Percentiles rank a stretch among this genome's conserved stretches.
Evolutionary conservation across 2,329 filamentous ascomycete species (phyloP).

Genomic region (Fusarium sp.): DNA sequence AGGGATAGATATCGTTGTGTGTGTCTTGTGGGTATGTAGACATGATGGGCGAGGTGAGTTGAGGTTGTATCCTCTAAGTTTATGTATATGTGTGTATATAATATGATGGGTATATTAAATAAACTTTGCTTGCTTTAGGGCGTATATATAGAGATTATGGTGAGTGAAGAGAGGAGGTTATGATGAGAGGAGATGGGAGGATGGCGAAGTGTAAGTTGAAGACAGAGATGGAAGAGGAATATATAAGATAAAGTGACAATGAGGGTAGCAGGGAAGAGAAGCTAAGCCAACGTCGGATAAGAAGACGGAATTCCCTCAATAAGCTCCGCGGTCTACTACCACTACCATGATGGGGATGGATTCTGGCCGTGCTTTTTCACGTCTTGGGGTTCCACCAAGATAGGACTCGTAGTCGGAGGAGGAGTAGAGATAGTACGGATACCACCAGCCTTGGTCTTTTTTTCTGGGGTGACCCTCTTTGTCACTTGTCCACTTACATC

Average conservation of each 20-base stretch:
- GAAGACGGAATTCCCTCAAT: constrained; percentile 39
- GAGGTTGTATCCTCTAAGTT: background rate
- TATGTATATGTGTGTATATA: background rate
- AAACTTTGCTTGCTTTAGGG: constrained; percentile 8
- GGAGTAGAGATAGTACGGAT: background rate
- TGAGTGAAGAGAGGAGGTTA: background rate
- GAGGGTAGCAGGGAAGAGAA: constrained; percentile 26
- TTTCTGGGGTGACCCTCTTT: constrained; percentile 30
- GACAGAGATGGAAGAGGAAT: constrained; percentile 25
- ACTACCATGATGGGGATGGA: constrained; percentile 10
- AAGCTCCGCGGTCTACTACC: constrained; percentile 35
- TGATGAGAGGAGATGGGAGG: background rate
- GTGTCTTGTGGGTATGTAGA: constrained; percentile 30
- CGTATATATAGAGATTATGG: background rate
- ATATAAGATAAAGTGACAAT: constrained; percentile 28
- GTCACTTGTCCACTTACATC: constrained; percentile 9
- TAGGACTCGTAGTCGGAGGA: constrained; percentile 18
- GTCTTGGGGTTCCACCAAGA: constrained; percentile 29
- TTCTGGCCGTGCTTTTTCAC: constrained; percentile 10
- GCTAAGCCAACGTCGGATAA: constrained; percentile 7
- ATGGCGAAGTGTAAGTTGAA: constrained; percentile 1
- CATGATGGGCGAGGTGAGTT: constrained; percentile 28
- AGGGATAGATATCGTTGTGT: constrained; percentile 41
- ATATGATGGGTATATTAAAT: constrained; percentile 2
- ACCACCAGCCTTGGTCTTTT: constrained; percentile 8